A percentile compares a stretch with the other conserved stretches of the same genome.
These are phyloP conservation scores for Pythium insidiosum DNA, from an alignment of 352 stramenopile genomes.

Conservation along the genomic window DNA sequence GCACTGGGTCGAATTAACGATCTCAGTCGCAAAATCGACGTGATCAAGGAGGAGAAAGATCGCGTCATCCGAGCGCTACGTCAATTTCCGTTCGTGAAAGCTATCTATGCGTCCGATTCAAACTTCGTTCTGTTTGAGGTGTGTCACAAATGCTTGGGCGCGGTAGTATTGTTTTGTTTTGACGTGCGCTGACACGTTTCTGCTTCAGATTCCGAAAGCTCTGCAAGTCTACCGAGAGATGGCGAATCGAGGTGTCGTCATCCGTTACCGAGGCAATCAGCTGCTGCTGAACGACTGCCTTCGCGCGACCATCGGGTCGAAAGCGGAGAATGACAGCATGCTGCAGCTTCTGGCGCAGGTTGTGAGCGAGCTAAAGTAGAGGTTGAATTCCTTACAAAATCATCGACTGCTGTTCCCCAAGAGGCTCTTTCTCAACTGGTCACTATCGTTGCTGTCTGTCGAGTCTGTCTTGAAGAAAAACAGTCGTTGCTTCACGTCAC, in stretches of 20 bases:
- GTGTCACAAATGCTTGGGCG: neutral
- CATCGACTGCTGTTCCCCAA: constrained; percentile 18
- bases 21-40: constrained; percentile 47
- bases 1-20: constrained; percentile 49
- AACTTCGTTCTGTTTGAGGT: constrained; percentile 98
- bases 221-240: constrained; percentile 93
- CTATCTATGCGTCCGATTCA: constrained; percentile 92
- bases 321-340: constrained; percentile 92
- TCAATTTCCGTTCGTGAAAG: constrained; percentile 88
- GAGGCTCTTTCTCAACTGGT: constrained; percentile 36
- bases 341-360: constrained; percentile 76
- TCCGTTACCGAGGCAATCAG: constrained; percentile 95
- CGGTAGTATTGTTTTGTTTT: constrained; percentile 6
- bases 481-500: constrained; percentile 17
- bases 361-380: constrained; percentile 36
- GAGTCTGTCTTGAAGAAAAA: constrained; percentile 46
- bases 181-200: no score
- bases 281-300: constrained; percentile 94
- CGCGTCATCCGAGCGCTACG: constrained; percentile 78
- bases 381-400: neutral
- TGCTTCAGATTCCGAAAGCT: constrained; percentile 85
- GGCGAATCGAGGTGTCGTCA: constrained; percentile 91
- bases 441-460: constrained; percentile 1
- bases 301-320: constrained; percentile 91
- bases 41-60: constrained; percentile 80